phyloP scores from a whole-genome alignment of 2,329 filamentous ascomycete species.

The Cryphonectria nitschkei region DNA sequence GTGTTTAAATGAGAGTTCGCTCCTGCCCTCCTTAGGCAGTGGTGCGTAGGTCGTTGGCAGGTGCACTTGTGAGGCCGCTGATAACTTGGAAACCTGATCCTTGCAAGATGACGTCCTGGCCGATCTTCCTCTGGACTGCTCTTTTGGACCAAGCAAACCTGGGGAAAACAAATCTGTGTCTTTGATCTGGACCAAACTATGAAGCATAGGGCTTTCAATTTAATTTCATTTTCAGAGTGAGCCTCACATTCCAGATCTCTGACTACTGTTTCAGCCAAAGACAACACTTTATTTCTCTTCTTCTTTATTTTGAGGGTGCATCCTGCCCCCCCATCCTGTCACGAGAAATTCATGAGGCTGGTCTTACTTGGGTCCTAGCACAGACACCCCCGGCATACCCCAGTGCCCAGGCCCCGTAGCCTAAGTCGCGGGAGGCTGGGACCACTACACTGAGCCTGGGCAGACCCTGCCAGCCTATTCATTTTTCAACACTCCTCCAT shows the following conservation, averaged over 20 bases:
- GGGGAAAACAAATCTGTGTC: neutral
- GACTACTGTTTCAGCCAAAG: conserved; percentile 4
- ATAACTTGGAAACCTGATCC: neutral
- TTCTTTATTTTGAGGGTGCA: neutral
- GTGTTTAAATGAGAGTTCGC: neutral
- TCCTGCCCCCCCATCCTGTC: neutral
- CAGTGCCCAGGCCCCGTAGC: neutral
- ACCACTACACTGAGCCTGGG: neutral
- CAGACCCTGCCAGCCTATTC: neutral
- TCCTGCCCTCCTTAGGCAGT: neutral
- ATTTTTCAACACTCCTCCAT: neutral
- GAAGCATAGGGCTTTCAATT: neutral
- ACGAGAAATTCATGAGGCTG: neutral
- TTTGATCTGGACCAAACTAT: neutral
- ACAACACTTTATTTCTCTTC: neutral
- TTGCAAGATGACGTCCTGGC: conserved; percentile 1
- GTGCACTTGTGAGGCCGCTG: neutral
- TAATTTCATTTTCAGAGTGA: neutral
- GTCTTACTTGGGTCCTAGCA: neutral
- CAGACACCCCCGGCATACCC: neutral
- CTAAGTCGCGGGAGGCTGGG: conserved; percentile 2
- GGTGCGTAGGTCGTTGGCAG: neutral
- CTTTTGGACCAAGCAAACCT: neutral
- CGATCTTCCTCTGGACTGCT: neutral
- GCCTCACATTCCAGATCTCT: neutral